These are phyloP conservation scores for Seminavis robusta DNA, from an alignment of 108 stramenopile species.

Conservation along the genomic window DNA sequence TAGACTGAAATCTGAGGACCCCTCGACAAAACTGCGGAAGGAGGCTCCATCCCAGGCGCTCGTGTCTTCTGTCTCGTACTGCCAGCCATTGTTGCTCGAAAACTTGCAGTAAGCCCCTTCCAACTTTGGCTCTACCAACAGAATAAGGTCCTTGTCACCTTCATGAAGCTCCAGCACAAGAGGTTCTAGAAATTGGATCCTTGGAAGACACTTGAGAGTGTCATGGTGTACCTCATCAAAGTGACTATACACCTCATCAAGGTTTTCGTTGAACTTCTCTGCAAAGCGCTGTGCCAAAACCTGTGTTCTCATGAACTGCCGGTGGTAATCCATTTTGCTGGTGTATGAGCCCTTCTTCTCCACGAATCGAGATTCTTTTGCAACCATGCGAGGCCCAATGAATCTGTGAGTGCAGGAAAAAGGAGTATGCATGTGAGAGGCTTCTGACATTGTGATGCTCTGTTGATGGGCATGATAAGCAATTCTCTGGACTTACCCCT, in stretches of 20 bases:
- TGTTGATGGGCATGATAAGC: no score
- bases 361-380: constrained; percentile 53
- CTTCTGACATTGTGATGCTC: no score
- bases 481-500: no score
- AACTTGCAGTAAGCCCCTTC: constrained; percentile 46
- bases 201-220: no score
- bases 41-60: background rate
- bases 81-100: constrained; percentile 32
- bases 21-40: background rate
- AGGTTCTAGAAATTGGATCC: constrained; percentile 31
- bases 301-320: constrained; percentile 46
- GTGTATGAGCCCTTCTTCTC: no score
- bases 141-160: constrained; percentile 9
- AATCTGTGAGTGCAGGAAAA: no score
- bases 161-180: constrained; percentile 21
- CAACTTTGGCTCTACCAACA: constrained; percentile 31
- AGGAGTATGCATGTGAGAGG: no score
- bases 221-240: no score
- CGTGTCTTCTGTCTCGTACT: constrained; percentile 8
- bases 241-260: no score
- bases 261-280: constrained; percentile 33
- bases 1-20: background rate
- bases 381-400: constrained; percentile 40
- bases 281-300: constrained; percentile 34
- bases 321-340: no score